Evolutionary conservation across 192 early-diverging fungal species (phyloP), one percentile per base, ranked within the genome.

Genomic region (Coemansia sp.): DNA sequence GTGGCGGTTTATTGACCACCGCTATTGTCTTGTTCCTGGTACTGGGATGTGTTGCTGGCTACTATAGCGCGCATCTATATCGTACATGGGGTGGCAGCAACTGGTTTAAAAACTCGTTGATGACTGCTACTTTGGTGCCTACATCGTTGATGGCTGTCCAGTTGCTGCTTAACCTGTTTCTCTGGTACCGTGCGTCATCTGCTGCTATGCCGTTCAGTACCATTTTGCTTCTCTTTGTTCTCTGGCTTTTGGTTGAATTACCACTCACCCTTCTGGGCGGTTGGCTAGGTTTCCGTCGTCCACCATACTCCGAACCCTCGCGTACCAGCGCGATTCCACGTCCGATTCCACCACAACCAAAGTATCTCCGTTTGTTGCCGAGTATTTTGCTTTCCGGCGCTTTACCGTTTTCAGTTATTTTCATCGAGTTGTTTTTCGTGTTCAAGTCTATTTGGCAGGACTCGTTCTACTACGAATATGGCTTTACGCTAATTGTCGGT

Each of bases 251-350:
- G 14, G 76, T 97, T 1, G 89, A 92, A 25, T 76, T 90, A 6
- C 95, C 95, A 3, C 69, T 95, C 49, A 91, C 89, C 30, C 63
- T 96, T 17, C 68, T 94, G 10, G 96, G 96, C 28, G 91, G 91
- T 0, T 97, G 91, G 84, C 84, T 94, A 70, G 96, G 95, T 0
- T 92, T 88, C 80, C 89, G 87, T 33, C 84, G 86, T 48, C 84
- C 73, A 5, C 78, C 80, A n/a, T 89, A 94, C 71, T 91, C 93
- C 60, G 89, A 93, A 45, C 96, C 95, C 17, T 90, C 94, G 33
- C 86, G 93, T 17, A 93, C 94, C 2, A 94, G 93, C 72, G 91
- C 93, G 34, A 97, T 97, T 54, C 95, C 96, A 40, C 86, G 96
- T 7, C 90, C 93, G 48, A 91, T 97, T 29, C 96, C 96, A 1